Evolutionary conservation across 495 filamentous ascomycete species (phyloP).

Genomic region (Neurospora intermedia): DNA sequence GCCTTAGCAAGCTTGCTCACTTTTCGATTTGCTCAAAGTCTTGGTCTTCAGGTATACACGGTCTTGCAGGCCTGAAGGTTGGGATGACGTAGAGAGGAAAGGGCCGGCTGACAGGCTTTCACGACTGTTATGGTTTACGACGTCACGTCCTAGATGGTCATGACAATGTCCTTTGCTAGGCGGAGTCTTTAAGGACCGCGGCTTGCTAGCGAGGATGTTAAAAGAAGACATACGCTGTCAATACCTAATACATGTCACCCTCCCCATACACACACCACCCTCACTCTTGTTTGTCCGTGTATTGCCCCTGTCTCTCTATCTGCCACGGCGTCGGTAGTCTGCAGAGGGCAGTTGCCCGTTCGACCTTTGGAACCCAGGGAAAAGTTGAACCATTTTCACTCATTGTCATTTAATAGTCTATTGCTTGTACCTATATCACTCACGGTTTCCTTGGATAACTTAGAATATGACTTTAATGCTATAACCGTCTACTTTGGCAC

Average conservation of each 20-base stretch:
- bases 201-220: conserved; percentile 1
- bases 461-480: neutral
- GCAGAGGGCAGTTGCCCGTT: neutral
- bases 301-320: neutral
- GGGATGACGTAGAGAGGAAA: neutral
- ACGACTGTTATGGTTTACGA: conserved; percentile 32
- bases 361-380: neutral
- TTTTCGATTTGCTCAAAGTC: neutral
- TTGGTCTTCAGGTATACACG: neutral
- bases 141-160: conserved; percentile 29
- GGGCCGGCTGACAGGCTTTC: conserved; percentile 8
- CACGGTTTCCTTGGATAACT: neutral
- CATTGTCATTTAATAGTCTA: neutral
- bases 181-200: conserved; percentile 4
- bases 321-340: neutral
- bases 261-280: neutral
- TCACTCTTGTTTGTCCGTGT: neutral
- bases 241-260: conserved; percentile 8
- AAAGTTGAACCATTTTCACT: neutral
- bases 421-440: neutral
- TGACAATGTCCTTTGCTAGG: conserved; percentile 16
- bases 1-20: conserved; percentile 1
- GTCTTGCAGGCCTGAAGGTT: neutral
- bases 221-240: conserved; percentile 10
- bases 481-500: neutral